phyloP scores from a whole-genome alignment of 164 flowering plant species.

The Vitis amurensis region DNA sequence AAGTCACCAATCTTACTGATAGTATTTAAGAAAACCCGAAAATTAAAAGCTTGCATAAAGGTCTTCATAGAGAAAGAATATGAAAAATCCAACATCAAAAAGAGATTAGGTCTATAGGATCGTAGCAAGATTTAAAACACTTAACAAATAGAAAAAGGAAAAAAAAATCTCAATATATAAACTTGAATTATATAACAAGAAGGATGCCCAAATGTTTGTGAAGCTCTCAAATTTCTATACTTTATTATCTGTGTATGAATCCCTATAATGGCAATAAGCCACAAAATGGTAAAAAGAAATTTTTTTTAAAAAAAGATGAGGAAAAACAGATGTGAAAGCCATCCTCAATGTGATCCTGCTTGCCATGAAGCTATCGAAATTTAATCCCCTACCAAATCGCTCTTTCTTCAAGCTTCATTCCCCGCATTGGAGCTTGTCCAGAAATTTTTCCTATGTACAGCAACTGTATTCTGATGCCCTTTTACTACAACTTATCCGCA shows the following conservation, averaged over 20 bases:
- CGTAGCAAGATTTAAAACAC: no score
- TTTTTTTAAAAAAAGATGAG: background rate
- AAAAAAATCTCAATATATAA: background rate
- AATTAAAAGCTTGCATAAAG: no score
- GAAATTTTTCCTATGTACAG: conserved; percentile 15
- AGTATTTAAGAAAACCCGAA: no score
- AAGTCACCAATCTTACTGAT: no score
- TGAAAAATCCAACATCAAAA: no score
- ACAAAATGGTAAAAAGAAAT: background rate
- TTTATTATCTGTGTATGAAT: conserved; percentile 1
- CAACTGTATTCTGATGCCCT: conserved; percentile 13
- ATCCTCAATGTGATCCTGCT: conserved; percentile 1
- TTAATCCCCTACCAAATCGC: background rate
- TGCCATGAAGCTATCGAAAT: background rate
- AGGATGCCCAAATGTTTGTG: background rate
- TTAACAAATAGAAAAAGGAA: no score
- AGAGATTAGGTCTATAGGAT: no score
- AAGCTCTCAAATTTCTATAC: background rate
- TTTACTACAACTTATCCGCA: conserved; percentile 68
- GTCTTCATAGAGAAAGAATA: no score
- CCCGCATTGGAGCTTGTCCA: background rate
- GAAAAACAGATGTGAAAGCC: background rate
- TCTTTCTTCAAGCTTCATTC: conserved; percentile 1
- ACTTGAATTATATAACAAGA: background rate
- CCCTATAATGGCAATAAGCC: conserved; percentile 13